phyloP scores from a whole-genome alignment of 305 asterid species.

The Fraxinus latifolia region DNA sequence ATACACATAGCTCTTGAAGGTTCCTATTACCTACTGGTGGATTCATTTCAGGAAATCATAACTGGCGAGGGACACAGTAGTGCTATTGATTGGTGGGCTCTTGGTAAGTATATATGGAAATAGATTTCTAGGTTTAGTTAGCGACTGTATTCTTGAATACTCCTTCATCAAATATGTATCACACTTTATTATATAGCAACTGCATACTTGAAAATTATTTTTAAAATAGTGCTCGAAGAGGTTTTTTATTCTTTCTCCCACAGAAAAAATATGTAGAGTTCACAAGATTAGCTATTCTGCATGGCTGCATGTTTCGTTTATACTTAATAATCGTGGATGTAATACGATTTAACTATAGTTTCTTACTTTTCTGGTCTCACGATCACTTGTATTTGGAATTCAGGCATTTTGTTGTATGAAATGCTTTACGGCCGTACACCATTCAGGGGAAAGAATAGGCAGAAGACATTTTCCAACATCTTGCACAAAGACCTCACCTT shows the following conservation, averaged over 20 bases:
- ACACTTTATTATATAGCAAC: not conserved
- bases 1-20: not conserved
- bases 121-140: conserved; percentile 1
- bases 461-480: conserved; percentile 91
- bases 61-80: conserved; percentile 91
- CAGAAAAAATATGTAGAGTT: not conserved
- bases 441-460: conserved; percentile 96
- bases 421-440: conserved; percentile 98
- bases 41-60: conserved; percentile 79
- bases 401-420: conserved; percentile 90
- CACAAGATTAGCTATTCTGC: not conserved
- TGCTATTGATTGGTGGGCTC: conserved; percentile 99
- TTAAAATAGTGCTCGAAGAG: not conserved
- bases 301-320: not conserved
- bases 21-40: conserved; percentile 21
- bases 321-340: not conserved
- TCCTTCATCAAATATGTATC: not conserved
- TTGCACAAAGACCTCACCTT: conserved; percentile 94
- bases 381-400: conserved; percentile 19
- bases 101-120: conserved; percentile 54
- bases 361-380: conserved; percentile 12
- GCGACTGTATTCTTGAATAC: not conserved
- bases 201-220: not conserved
- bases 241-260: not conserved
- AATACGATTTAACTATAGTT: not conserved